A percentile compares a stretch with the other conserved stretches of the same genome.
Conservation (phyloP, 371 early-diverging fungal genomes). For the Enterospora canceri region DNA sequence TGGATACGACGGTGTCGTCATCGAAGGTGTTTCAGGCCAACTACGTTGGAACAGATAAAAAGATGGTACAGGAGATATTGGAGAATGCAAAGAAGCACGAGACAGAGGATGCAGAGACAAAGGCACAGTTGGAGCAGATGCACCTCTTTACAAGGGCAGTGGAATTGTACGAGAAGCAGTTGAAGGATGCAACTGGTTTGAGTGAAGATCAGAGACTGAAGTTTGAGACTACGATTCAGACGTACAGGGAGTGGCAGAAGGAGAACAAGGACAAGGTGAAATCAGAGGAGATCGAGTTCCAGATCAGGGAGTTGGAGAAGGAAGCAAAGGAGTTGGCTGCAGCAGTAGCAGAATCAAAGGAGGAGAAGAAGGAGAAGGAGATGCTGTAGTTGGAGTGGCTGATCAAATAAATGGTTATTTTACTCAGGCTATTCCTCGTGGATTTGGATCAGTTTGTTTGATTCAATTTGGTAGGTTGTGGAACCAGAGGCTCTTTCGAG, state of each 20-base stretch:
- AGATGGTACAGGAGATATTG: background rate
- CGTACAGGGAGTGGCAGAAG: background rate
- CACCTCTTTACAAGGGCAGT: background rate
- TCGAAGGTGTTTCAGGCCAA: background rate
- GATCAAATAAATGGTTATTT: no score
- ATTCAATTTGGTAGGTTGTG: no score
- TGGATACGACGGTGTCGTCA: slow-evolving; percentile 3
- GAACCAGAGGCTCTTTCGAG: no score
- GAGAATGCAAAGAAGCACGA: background rate
- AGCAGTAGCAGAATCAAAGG: background rate
- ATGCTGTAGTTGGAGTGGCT: background rate
- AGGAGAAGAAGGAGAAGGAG: background rate
- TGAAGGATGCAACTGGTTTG: background rate
- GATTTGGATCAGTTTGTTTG: no score
- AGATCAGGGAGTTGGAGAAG: background rate
- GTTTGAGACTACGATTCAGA: background rate
- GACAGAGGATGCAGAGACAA: background rate
- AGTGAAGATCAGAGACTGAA: background rate
- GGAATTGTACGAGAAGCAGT: background rate
- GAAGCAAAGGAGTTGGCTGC: background rate
- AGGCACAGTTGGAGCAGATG: background rate
- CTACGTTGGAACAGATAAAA: background rate
- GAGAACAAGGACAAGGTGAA: background rate
- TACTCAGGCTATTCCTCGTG: no score
- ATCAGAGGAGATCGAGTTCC: background rate